Evolutionary conservation across 1,139 yeast species (phyloP).

Genomic region (Kurtzmaniella quercitrusa): DNA sequence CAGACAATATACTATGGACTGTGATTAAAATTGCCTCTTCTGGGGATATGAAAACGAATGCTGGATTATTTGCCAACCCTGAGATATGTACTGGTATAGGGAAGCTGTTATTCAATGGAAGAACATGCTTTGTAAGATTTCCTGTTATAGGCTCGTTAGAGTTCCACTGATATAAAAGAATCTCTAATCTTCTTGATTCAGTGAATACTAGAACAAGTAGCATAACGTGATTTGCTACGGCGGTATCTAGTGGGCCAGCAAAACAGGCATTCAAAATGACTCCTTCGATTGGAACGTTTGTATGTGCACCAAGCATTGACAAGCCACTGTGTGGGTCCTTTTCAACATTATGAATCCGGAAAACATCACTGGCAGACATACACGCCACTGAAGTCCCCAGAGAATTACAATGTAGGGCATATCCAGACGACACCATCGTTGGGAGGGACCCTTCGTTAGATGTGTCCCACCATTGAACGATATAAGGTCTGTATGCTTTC

Average conservation of each 20-base stretch:
- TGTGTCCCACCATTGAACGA: slow-evolving; percentile 51
- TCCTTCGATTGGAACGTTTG: slow-evolving; percentile 41
- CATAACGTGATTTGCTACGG: slow-evolving; percentile 28
- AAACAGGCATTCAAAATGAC: slow-evolving; percentile 40
- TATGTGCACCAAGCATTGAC: slow-evolving; percentile 31
- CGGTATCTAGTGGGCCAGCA: slow-evolving; percentile 28
- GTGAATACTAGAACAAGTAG: slow-evolving; percentile 36
- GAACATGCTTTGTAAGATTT: slow-evolving; percentile 16
- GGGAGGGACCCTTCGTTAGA: slow-evolving; percentile 18
- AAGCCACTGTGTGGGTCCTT: slow-evolving; percentile 28
- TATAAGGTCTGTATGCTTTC: slow-evolving; percentile 33
- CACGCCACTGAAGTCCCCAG: slow-evolving; percentile 39
- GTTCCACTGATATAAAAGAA: slow-evolving; percentile 40
- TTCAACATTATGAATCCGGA: slow-evolving; percentile 35
- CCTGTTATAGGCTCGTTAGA: slow-evolving; percentile 24
- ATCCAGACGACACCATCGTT: slow-evolving; percentile 31
- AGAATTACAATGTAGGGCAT: slow-evolving; percentile 26
- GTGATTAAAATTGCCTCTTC: slow-evolving; percentile 27
- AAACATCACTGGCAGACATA: slow-evolving; percentile 31
- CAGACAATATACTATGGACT: slow-evolving; percentile 44
- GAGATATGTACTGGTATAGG: slow-evolving; percentile 37
- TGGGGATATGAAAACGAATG: slow-evolving; percentile 32
- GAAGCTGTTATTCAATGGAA: slow-evolving; percentile 37
- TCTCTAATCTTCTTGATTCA: slow-evolving; percentile 29
- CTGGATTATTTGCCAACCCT: slow-evolving; percentile 29